phyloP scores from a whole-genome alignment of 805 yeast genomes.

The Teunomyces tritomae region DNA sequence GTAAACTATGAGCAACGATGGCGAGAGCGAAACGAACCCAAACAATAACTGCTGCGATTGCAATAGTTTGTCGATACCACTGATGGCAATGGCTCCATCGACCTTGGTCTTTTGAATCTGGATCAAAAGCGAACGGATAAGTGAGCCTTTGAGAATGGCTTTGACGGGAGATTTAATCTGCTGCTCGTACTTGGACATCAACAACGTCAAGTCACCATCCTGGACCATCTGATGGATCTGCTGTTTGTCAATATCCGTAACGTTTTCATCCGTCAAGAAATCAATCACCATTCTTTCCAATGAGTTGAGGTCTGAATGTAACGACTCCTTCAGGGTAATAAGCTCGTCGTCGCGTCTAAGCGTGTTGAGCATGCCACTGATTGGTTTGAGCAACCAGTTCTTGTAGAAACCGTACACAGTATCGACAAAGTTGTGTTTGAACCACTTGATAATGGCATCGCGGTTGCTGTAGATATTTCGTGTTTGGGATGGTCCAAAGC shows the following conservation, averaged over 20 bases:
- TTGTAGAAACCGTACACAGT: conserved; percentile 63
- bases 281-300: conserved; percentile 86
- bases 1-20: conserved; percentile 62
- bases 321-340: conserved; percentile 73
- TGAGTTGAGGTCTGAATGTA: conserved; percentile 74
- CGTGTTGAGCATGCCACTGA: conserved; percentile 67
- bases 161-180: conserved; percentile 70
- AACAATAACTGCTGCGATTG: conserved; percentile 93
- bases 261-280: conserved; percentile 43
- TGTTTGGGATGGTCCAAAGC: conserved; percentile 55
- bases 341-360: conserved; percentile 83
- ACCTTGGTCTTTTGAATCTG: conserved; percentile 97
- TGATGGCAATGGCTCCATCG: conserved; percentile 86
- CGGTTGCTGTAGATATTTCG: conserved; percentile 48
- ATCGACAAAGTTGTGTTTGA: conserved; percentile 57
- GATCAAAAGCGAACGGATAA: conserved; percentile 74
- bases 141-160: conserved; percentile 63
- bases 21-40: conserved; percentile 86
- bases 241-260: conserved; percentile 11
- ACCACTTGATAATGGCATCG: conserved; percentile 53
- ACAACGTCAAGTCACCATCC: conserved; percentile 74
- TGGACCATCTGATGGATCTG: conserved; percentile 50
- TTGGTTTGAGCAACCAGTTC: conserved; percentile 84
- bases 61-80: conserved; percentile 85
- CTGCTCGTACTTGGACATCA: conserved; percentile 76